Base-by-base conservation (phyloP, 2,329 filamentous ascomycete genomes). In the Aspergillus sp. region DNA sequence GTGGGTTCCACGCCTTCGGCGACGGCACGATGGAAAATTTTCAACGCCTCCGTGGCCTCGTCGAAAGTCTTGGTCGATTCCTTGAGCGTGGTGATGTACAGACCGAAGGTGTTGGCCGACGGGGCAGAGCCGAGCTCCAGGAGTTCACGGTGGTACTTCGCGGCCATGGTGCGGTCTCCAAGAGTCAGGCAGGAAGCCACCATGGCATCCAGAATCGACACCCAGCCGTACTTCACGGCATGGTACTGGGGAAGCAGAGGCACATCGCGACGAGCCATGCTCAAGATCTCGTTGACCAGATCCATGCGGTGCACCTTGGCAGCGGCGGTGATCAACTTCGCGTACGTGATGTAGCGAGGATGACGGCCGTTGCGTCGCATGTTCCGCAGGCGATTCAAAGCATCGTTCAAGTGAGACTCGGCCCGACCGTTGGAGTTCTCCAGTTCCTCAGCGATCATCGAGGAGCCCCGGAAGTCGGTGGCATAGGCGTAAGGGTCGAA, bases 51-150 rank as follows among this genome's bases (percentile, higher is more conserved):
- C 7, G 91, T 91, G 10, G 94, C 94, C 72, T 99, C 94, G 66
- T 99, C 94, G 60, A 97, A 97, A 0, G 92, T 97, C 83, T 96
- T 96, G 60, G 91, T 91, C 1, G 91, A 96, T 68, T 96, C 93
- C 78, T 97, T 97, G 56, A 99, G 80, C 1, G 93, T 97, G n/a
- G 95, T 97, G 75, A 99, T 99, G 81, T 97, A 99, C 16, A 99
- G 83, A 54, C 94, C 94, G 63, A 95, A 99, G 0, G 94, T 99
- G 78, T 99, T 99, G 41, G 94, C 94, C 2, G 93, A 96, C 14
- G 94, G 94, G 9, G 92, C 88, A 55, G 89, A 86, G 45, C 93
- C 93, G 79, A 97, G 94, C 55, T 91, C 87, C 45, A 96, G 80
- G 61, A 99, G 81, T 71, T 99, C 91, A 71, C 94, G 88, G 69